Evolutionary conservation across 768 basidiomycete genomes (phyloP).

Genomic region (Gymnopilus junonius): DNA sequence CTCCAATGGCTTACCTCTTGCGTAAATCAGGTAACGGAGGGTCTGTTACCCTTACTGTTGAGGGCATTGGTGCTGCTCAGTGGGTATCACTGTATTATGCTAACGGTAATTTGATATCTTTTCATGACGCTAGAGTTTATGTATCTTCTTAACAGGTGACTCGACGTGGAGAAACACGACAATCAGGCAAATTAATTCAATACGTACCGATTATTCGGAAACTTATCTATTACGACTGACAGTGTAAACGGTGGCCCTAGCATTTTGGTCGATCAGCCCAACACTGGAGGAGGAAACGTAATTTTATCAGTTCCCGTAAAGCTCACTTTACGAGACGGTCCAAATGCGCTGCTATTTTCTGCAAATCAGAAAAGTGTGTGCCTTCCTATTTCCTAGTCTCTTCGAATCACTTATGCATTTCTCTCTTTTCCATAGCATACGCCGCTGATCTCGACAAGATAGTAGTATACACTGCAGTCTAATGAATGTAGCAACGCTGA

Average conservation of each 20-base stretch:
- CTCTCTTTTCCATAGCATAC: constrained; percentile 45
- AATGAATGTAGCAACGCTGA: constrained; percentile 8
- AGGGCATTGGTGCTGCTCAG: constrained; percentile 55
- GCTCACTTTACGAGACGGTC: constrained; percentile 49
- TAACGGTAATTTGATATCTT: constrained; percentile 40
- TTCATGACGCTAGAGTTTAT: not conserved
- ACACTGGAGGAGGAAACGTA: constrained; percentile 57
- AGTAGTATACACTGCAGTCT: constrained; percentile 54
- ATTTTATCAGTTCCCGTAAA: constrained; percentile 61
- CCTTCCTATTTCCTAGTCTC: not conserved
- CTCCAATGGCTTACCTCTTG: not conserved
- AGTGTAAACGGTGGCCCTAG: constrained; percentile 63
- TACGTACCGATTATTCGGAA: not conserved
- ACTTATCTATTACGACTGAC: not conserved
- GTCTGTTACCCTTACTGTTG: constrained; percentile 57
- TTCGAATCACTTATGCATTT: not conserved
- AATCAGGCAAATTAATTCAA: constrained; percentile 47
- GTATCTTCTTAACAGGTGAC: constrained; percentile 38
- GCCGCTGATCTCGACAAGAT: constrained; percentile 67
- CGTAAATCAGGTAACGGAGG: constrained; percentile 54
- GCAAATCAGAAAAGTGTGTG: constrained; percentile 53
- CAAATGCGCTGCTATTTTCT: constrained; percentile 56
- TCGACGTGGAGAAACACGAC: constrained; percentile 63
- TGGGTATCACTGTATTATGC: constrained; percentile 68
- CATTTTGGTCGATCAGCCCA: constrained; percentile 59